phyloP scores from a whole-genome alignment of 75 land plant species.

The Pinus albicaulis region DNA sequence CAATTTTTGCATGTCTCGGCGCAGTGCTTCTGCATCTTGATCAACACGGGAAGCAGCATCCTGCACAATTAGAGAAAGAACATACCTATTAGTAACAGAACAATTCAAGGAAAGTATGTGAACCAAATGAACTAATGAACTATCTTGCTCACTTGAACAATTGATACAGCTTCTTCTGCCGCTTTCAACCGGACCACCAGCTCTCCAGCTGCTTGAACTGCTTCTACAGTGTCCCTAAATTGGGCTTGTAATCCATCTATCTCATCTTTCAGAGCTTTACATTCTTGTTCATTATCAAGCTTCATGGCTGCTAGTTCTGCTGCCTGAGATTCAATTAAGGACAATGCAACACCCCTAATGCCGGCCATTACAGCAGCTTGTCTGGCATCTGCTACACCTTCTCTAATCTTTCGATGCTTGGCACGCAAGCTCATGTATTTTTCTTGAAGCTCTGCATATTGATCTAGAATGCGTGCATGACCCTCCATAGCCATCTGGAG shows the following conservation, averaged over 20 bases:
- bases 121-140: background rate
- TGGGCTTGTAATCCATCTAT: constrained; percentile 64
- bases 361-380: constrained; percentile 71
- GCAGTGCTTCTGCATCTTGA: constrained; percentile 64
- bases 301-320: constrained; percentile 65
- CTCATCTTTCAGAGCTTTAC: constrained; percentile 55
- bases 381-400: constrained; percentile 65
- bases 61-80: constrained; percentile 24
- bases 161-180: constrained; percentile 69
- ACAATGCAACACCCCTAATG: constrained; percentile 31
- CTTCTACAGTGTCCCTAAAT: constrained; percentile 86
- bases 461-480: constrained; percentile 81
- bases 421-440: constrained; percentile 51
- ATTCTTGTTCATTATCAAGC: constrained; percentile 67
- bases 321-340: constrained; percentile 55
- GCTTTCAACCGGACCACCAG: constrained; percentile 83
- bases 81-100: background rate
- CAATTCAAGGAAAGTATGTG: background rate
- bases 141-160: constrained; percentile 42
- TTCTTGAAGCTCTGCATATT: constrained; percentile 88
- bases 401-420: constrained; percentile 57
- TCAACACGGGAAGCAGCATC: constrained; percentile 38
- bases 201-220: constrained; percentile 96
- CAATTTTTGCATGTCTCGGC: constrained; percentile 59
- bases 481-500: constrained; percentile 66